Conservation (phyloP, 225 moss, liverwort and hornwort species). For the Sphagnum tenellum region DNA sequence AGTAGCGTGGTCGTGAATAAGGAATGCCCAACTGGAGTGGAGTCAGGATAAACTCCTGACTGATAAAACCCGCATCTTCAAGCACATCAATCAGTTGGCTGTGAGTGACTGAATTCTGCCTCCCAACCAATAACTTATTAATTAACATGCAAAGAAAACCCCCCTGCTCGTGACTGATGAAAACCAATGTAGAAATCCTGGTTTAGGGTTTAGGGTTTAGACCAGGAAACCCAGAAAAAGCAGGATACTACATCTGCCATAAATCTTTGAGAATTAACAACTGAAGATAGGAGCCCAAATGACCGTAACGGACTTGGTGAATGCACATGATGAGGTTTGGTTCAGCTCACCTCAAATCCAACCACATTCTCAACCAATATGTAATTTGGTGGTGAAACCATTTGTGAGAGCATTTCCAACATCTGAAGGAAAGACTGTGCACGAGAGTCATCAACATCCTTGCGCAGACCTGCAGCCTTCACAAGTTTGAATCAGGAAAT, state of each 20-base stretch:
- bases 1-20: conserved; percentile 94
- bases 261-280: too few relatives aligned
- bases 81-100: conserved; percentile 53
- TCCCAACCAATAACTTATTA: not conserved
- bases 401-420: conserved; percentile 72
- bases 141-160: too few relatives aligned
- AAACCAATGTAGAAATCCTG: too few relatives aligned
- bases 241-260: too few relatives aligned
- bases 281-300: too few relatives aligned
- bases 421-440: conserved; percentile 84
- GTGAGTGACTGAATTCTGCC: conserved; percentile 80
- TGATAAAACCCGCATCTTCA: conserved; percentile 50
- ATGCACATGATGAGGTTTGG: too few relatives aligned
- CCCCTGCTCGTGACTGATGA: too few relatives aligned
- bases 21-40: conserved; percentile 93
- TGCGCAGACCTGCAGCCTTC: conserved; percentile 93
- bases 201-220: too few relatives aligned
- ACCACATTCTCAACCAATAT: conserved; percentile 94
- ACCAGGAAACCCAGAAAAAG: too few relatives aligned
- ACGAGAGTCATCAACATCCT: conserved; percentile 85
- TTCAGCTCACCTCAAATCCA: conserved; percentile 78
- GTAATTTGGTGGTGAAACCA: conserved; percentile 62
- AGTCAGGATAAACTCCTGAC: conserved; percentile 88
- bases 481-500: conserved; percentile 48
- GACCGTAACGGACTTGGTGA: too few relatives aligned